phyloP scores from a whole-genome alignment of 352 stramenopile species.

The Phytophthora chlamydospora region DNA sequence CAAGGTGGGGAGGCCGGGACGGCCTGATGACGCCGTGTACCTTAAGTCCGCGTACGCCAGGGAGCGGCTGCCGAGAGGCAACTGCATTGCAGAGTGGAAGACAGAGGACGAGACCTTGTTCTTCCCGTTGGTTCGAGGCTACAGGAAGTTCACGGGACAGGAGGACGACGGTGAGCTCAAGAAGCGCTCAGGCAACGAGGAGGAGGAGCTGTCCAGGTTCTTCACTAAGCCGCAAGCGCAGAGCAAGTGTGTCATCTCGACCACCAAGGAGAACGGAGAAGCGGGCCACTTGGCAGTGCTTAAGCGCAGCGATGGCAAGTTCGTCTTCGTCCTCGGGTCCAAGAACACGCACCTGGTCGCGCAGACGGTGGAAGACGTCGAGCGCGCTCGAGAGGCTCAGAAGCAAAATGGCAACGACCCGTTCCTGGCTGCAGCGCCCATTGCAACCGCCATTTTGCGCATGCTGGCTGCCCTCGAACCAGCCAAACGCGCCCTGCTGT shows the following conservation, averaged over 20 bases:
- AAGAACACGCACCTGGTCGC: conserved; percentile 85
- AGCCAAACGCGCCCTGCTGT: conserved; percentile 52
- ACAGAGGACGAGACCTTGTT: conserved; percentile 10
- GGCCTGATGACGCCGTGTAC: conserved; percentile 79
- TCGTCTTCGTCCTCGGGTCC: conserved; percentile 76
- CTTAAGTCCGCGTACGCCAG: conserved; percentile 65
- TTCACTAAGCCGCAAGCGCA: conserved; percentile 68
- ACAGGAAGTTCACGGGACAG: conserved; percentile 84
- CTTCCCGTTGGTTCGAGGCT: conserved; percentile 74
- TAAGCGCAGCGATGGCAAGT: conserved; percentile 66
- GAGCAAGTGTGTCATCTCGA: conserved; percentile 65
- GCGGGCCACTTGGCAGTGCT: conserved; percentile 75
- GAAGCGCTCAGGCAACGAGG: conserved; percentile 22
- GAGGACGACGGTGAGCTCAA: conserved; percentile 75
- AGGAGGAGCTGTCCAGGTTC: conserved; percentile 69
- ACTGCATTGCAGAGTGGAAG: conserved; percentile 69
- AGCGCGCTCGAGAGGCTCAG: conserved; percentile 31
- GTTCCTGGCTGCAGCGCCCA: conserved; percentile 56
- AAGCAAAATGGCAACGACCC: conserved; percentile 37
- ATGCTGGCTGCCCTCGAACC: conserved; percentile 45
- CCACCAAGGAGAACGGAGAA: conserved; percentile 84
- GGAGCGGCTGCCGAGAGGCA: conserved; percentile 72
- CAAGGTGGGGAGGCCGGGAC: conserved; percentile 65
- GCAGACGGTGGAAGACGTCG: conserved; percentile 54
- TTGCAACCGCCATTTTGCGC: conserved; percentile 52